phyloP scores from a whole-genome alignment of 306 rosid genomes.

The Lathyrus tuberosus region DNA sequence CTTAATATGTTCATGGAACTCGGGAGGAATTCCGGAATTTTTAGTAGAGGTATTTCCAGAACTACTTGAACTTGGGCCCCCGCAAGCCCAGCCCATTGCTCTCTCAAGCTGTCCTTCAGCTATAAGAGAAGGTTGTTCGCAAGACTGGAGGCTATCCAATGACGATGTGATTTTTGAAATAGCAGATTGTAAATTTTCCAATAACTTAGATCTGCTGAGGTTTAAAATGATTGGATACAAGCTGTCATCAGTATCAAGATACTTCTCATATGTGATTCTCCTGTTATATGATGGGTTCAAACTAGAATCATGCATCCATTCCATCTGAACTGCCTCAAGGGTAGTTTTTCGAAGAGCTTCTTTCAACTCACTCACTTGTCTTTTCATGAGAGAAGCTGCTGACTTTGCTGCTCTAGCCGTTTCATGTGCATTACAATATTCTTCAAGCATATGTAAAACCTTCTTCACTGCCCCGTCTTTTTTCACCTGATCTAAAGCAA shows the following conservation, averaged over 20 bases:
- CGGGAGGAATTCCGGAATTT: constrained; percentile 87
- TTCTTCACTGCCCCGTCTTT: constrained; percentile 65
- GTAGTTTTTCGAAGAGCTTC: constrained; percentile 77
- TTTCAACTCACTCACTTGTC: constrained; percentile 75
- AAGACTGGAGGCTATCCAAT: constrained; percentile 76
- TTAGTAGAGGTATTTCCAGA: constrained; percentile 62
- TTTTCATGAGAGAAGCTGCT: constrained; percentile 77
- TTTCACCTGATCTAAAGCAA: constrained; percentile 54
- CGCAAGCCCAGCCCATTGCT: constrained; percentile 99
- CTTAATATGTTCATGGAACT: constrained; percentile 82
- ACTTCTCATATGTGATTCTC: constrained; percentile 63
- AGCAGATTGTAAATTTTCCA: constrained; percentile 75
- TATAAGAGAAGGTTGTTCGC: constrained; percentile 69
- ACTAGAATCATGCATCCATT: constrained; percentile 80
- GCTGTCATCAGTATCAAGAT: constrained; percentile 67
- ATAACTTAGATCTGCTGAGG: constrained; percentile 71
- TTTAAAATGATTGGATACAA: constrained; percentile 60
- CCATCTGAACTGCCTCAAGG: constrained; percentile 85
- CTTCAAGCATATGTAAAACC: constrained; percentile 79
- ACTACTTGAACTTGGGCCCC: constrained; percentile 70
- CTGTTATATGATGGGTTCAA: constrained; percentile 71
- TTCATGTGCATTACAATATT: constrained; percentile 89
- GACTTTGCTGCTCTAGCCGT: constrained; percentile 91
- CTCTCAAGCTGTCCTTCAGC: constrained; percentile 97
- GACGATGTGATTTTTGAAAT: constrained; percentile 78